These are phyloP conservation scores for Alternaria ethzedia DNA, from an alignment of 2,329 filamentous ascomycete species.

Conservation along the genomic window DNA sequence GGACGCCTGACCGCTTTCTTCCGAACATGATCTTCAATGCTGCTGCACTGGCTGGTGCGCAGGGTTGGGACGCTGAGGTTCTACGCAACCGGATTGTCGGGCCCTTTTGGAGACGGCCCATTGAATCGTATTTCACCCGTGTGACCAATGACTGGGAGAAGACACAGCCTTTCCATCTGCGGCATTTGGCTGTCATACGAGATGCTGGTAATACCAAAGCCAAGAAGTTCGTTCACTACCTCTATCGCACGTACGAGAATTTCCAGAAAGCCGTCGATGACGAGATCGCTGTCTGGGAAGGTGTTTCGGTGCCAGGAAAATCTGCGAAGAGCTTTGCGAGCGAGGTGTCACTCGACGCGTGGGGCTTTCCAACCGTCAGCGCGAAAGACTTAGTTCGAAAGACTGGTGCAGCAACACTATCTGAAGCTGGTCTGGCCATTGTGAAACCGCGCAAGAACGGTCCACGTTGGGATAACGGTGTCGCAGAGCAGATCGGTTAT, in stretches of 20 bases:
- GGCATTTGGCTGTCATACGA: slow-evolving; percentile 63
- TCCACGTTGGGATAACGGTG: slow-evolving; percentile 35
- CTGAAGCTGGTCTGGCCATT: slow-evolving; percentile 31
- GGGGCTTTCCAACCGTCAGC: slow-evolving; percentile 37
- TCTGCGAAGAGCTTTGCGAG: slow-evolving; percentile 13
- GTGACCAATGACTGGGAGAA: slow-evolving; percentile 63
- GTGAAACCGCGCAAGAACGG: slow-evolving; percentile 22
- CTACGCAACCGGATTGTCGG: slow-evolving; percentile 53
- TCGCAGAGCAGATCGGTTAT: slow-evolving; percentile 32
- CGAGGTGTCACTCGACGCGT: slow-evolving; percentile 26
- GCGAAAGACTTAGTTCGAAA: slow-evolving; percentile 25
- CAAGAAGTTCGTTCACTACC: slow-evolving; percentile 54
- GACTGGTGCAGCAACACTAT: slow-evolving; percentile 34
- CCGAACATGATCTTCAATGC: slow-evolving; percentile 61
- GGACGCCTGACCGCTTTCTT: slow-evolving; percentile 61
- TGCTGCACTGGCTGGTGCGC: slow-evolving; percentile 54
- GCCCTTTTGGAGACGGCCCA: slow-evolving; percentile 59
- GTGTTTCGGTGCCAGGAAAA: slow-evolving; percentile 48
- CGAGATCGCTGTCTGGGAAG: slow-evolving; percentile 60
- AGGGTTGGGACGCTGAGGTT: slow-evolving; percentile 58
- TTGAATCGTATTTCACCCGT: slow-evolving; percentile 60
- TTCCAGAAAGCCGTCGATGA: slow-evolving; percentile 61
- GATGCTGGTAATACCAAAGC: slow-evolving; percentile 59
- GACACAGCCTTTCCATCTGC: slow-evolving; percentile 64
- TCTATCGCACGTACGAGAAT: slow-evolving; percentile 61